A percentile compares a stretch with the other conserved stretches of the same genome.
These are phyloP conservation scores for Hippophae tibetana DNA, from an alignment of 306 rosid genomes.

Conservation along the genomic window DNA sequence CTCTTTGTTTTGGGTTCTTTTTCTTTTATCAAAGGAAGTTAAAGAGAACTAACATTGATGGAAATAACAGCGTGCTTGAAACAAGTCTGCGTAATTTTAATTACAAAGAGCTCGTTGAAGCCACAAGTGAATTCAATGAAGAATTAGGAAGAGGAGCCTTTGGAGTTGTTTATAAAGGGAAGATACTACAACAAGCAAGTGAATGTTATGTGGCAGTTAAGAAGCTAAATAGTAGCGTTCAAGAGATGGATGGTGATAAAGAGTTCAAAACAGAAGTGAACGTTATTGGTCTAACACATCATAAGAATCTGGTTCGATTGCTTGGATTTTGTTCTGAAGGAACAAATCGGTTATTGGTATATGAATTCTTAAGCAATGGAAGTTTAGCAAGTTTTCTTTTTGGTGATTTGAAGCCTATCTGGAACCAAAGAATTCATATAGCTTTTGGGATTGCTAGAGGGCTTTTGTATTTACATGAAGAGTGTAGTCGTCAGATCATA, in stretches of 20 bases:
- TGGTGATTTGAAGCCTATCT: constrained; percentile 15
- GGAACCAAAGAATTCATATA: constrained; percentile 18
- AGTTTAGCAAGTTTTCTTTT: constrained; percentile 21
- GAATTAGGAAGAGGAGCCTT: constrained; percentile 31
- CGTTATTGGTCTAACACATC: constrained; percentile 25
- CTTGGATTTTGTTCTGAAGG: constrained; percentile 19
- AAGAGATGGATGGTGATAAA: constrained; percentile 9
- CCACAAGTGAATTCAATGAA: constrained; percentile 7
- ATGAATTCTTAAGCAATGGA: constrained; percentile 21
- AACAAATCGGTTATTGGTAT: constrained; percentile 12
- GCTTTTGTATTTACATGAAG: constrained; percentile 31
- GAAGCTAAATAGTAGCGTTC: constrained; percentile 9
- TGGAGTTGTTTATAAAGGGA: constrained; percentile 33
- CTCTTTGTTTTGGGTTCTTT: background rate
- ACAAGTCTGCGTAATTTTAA: background rate
- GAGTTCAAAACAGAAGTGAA: constrained; percentile 22
- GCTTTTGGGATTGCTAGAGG: constrained; percentile 24
- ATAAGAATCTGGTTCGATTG: constrained; percentile 25
- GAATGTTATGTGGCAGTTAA: constrained; percentile 18
- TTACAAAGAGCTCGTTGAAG: background rate
- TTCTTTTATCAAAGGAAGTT: background rate
- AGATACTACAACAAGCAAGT: background rate
- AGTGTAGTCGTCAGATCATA: constrained; percentile 31
- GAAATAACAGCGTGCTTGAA: background rate
- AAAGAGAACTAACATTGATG: background rate